Percentiles rank a stretch among this genome's conserved stretches.
Evolutionary conservation across 768 basidiomycete genomes (phyloP).

Genomic region (Psilocybe tampanensis): DNA sequence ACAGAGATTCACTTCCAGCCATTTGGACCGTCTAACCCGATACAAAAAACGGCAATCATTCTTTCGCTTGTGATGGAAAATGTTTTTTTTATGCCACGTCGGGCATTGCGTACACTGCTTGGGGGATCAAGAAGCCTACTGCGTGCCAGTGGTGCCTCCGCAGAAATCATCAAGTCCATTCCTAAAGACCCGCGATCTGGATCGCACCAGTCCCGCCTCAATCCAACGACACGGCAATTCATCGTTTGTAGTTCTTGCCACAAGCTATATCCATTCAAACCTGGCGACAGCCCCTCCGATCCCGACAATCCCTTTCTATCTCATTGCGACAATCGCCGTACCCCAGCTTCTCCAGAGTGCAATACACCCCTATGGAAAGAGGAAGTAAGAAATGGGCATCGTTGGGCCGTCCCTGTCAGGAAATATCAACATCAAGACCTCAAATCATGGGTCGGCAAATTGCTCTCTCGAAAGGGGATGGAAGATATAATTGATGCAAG

Average conservation of each 20-base stretch:
- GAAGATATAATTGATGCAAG: conserved; percentile 20
- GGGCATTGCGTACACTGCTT: conserved; percentile 18
- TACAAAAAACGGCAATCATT: background rate
- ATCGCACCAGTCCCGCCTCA: background rate
- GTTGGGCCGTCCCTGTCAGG: background rate
- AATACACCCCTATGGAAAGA: conserved; percentile 21
- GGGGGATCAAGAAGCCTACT: conserved; percentile 22
- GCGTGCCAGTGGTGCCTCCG: background rate
- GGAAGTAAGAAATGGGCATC: background rate
- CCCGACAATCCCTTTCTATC: conserved; percentile 33
- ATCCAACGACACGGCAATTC: background rate
- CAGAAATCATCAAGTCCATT: background rate
- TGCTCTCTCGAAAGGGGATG: conserved; percentile 3
- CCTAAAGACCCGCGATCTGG: background rate
- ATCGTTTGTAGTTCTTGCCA: background rate
- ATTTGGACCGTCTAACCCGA: background rate
- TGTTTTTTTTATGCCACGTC: conserved; percentile 20
- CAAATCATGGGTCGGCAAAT: background rate
- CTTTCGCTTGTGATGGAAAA: conserved; percentile 10
- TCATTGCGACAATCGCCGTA: conserved; percentile 30
- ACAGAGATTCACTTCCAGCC: background rate
- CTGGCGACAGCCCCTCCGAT: background rate
- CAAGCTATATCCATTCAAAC: background rate
- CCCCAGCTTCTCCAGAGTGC: conserved; percentile 27
- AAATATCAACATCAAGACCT: conserved; percentile 5